A percentile compares a stretch with the other conserved stretches of the same genome.
Conservation (phyloP, 1,284 basidiomycete genomes). For the Marasmius tenuissimus region DNA sequence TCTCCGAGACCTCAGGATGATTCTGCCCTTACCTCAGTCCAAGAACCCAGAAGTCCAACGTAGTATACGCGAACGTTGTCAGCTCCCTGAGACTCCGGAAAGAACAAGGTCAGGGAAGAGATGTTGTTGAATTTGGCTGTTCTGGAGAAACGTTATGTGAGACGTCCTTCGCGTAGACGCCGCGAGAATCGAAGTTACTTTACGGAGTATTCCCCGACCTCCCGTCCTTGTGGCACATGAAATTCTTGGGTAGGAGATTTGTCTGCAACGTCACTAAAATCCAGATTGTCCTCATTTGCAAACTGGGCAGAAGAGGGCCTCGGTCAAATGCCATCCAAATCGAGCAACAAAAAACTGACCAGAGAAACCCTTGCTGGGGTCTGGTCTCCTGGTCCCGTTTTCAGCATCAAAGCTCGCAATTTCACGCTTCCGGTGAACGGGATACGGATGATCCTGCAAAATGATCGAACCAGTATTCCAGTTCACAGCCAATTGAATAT, state of each 20-base stretch:
- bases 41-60: constrained; percentile 77
- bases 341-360: constrained; percentile 38
- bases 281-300: constrained; percentile 67
- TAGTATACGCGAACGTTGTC: constrained; percentile 73
- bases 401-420: constrained; percentile 70
- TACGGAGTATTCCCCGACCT: constrained; percentile 73
- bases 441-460: constrained; percentile 66
- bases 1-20: neutral
- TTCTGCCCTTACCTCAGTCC: constrained; percentile 57
- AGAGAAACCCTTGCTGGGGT: constrained; percentile 68
- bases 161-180: constrained; percentile 3
- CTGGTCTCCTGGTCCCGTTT: constrained; percentile 70
- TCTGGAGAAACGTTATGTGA: constrained; percentile 33
- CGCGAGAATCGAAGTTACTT: constrained; percentile 43
- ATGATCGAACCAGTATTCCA: constrained; percentile 5
- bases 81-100: constrained; percentile 72
- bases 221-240: constrained; percentile 60
- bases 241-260: constrained; percentile 68
- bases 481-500: neutral
- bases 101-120: constrained; percentile 71
- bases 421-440: constrained; percentile 82
- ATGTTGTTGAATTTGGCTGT: constrained; percentile 76
- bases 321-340: constrained; percentile 3
- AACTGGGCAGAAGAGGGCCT: constrained; percentile 44
- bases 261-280: constrained; percentile 71